Conservation (phyloP, 257 asterid genomes). For the Lithospermum erythrorhizon region DNA sequence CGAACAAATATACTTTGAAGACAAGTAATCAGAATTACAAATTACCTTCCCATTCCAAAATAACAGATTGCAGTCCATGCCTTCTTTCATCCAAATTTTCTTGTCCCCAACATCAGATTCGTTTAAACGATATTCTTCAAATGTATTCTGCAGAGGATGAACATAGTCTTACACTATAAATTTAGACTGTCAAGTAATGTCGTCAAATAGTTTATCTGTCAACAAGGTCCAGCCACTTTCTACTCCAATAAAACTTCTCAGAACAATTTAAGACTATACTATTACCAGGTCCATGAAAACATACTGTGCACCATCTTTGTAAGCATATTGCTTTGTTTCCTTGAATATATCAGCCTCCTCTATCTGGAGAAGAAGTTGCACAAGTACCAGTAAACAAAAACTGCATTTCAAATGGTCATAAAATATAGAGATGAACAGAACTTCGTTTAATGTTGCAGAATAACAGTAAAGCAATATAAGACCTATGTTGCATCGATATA, state of each 20-base stretch:
- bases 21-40: constrained; percentile 10
- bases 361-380: constrained; percentile 37
- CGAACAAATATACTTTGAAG: not conserved
- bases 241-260: not conserved
- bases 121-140: constrained; percentile 80
- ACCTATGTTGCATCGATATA: no score
- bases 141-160: constrained; percentile 50
- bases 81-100: constrained; percentile 92
- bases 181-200: not conserved
- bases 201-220: not conserved
- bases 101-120: constrained; percentile 84
- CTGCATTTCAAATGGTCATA: not conserved
- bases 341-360: constrained; percentile 78
- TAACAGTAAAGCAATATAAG: no score
- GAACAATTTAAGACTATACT: not conserved
- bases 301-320: constrained; percentile 79
- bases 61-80: constrained; percentile 94
- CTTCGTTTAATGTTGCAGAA: no score
- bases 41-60: constrained; percentile 85
- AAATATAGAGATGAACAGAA: no score
- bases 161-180: constrained; percentile 2
- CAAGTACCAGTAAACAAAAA: constrained; percentile 6
- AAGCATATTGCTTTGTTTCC: constrained; percentile 84
- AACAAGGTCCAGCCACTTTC: not conserved
- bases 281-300: constrained; percentile 94